A percentile compares a stretch with the other conserved stretches of the same genome.
Evolutionary conservation across 257 asterid species (phyloP).

Genomic region (Jacaranda copaia): DNA sequence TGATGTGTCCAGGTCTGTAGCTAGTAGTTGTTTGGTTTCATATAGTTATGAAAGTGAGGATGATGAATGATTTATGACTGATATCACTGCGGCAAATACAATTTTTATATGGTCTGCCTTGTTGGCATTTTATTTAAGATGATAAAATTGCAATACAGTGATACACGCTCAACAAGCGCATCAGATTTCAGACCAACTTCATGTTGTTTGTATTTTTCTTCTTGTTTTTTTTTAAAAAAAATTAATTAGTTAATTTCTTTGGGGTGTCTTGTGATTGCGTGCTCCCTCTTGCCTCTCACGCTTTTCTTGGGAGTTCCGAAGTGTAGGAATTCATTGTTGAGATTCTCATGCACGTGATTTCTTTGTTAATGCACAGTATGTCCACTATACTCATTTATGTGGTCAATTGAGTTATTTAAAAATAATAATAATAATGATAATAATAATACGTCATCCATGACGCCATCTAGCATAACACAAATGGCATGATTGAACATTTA

Average conservation of each 20-base stretch:
- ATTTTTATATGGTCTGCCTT: neutral
- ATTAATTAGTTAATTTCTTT: neutral
- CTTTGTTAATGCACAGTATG: neutral
- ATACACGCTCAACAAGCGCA: no score
- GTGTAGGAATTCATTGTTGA: neutral
- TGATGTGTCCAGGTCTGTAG: conserved; percentile 33
- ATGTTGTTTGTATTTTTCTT: neutral
- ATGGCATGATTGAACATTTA: neutral
- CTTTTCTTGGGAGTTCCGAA: neutral
- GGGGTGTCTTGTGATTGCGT: neutral
- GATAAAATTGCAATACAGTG: neutral
- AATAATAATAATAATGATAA: no score
- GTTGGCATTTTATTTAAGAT: neutral
- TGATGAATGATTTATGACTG: conserved; percentile 38
- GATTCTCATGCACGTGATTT: conserved; percentile 15
- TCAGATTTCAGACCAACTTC: neutral
- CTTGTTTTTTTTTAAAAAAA: neutral
- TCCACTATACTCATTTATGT: neutral
- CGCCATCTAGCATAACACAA: neutral
- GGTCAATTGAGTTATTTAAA: neutral
- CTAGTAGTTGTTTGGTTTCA: conserved; percentile 63
- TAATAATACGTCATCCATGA: no score
- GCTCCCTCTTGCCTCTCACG: neutral
- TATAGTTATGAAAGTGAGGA: conserved; percentile 94
- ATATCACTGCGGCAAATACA: neutral